Base-by-base conservation (phyloP, 2,329 filamentous ascomycete genomes). In the Tolypocladium nubicola region DNA sequence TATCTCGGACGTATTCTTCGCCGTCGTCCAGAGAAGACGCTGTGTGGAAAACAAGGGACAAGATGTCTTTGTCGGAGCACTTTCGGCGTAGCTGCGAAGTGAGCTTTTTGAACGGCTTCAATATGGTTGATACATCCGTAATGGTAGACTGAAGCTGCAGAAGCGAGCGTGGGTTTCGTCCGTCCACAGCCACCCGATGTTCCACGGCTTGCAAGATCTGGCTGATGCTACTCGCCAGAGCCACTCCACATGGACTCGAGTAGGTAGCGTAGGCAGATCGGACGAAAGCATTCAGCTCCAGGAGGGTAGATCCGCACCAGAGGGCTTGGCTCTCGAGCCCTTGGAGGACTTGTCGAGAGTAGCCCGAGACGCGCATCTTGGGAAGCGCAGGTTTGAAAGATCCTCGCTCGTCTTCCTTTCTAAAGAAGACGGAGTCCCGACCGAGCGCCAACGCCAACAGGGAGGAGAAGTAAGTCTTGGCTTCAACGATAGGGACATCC, bases 351-450 rank as follows among this genome's bases (percentile, higher is more conserved):
- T 79, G 68, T 4, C 77, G 70, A 0, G 86, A 78, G 63, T 82
- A 82, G 6, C 83, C 82, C 0, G 81, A 79, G 47, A 84, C 75
- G 53, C 81, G 76, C 59, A 82, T 73, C 8, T 72, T 68, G 0
- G 74, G 64, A 1, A 80, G 63, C 2, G 71, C 70, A 11, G 79
- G 75, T 19, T 72, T 68, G 63, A 92, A 90, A 0, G 72, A 73
- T 30, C 70, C 71, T 35, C 76, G 75, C 3, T 75, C 73, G 2
- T 75, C 67, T 54, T 85, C 75, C 77, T 83, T 90, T 0, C 71
- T 66, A 68, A 90, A 94, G 39, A 94, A 79, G 1, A 87, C 76
- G 0, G 89, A 92, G 43, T 84, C 85, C 53, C 88, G 79, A 0
- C 89, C 89, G 7, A 91, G 78, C 0, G 84, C 82, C 1, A 93